A percentile compares a stretch with the other conserved stretches of the same genome.
These are phyloP conservation scores for Paraconiothyrium sp. DNA, from an alignment of 2,329 filamentous ascomycete genomes.

Conservation along the genomic window DNA sequence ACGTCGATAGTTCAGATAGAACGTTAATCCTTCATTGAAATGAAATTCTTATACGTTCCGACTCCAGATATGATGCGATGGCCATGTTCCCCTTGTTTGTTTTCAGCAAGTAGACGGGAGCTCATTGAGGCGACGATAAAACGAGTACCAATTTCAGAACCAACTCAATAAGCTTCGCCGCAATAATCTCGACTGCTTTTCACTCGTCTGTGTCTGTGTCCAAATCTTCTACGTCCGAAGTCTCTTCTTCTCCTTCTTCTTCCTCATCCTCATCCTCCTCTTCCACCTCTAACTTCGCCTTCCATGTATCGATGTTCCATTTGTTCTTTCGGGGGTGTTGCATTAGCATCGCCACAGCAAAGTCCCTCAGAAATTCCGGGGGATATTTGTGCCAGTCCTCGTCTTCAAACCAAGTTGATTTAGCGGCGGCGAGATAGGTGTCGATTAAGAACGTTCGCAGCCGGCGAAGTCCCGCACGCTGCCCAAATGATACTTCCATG, in stretches of 20 bases:
- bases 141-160: too few relatives aligned
- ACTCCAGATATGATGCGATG: too few relatives aligned
- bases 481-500: background rate
- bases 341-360: background rate
- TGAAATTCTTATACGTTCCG: too few relatives aligned
- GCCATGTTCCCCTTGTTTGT: too few relatives aligned
- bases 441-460: background rate
- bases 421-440: background rate
- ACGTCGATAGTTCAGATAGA: background rate
- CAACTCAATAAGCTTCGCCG: too few relatives aligned
- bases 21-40: too few relatives aligned
- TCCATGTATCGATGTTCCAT: background rate
- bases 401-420: background rate
- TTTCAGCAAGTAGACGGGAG: too few relatives aligned
- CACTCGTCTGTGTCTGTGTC: too few relatives aligned
- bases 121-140: too few relatives aligned
- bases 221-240: too few relatives aligned
- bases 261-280: background rate
- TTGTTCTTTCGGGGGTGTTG: conserved; percentile 2
- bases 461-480: background rate
- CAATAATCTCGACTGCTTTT: too few relatives aligned
- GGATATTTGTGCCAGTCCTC: background rate
- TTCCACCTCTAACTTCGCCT: background rate
- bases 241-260: background rate
- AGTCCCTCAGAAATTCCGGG: background rate